Evolutionary conservation across 2,329 filamentous ascomycete genomes (phyloP).

Genomic region (Ophiostoma australiae): DNA sequence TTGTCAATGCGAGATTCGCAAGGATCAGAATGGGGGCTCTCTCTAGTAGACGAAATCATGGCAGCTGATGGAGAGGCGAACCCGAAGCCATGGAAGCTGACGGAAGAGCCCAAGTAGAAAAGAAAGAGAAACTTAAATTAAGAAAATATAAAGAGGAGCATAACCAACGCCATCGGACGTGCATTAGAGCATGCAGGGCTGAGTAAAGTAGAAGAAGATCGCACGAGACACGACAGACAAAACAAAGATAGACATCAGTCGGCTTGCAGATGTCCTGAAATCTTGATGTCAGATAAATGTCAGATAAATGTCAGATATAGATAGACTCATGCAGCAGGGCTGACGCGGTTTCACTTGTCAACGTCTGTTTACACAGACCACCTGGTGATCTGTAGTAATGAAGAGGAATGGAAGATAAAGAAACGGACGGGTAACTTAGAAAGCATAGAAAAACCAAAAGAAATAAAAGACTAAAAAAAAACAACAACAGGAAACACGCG

Average conservation of each 20-base stretch:
- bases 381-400: neutral
- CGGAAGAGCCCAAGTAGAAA: neutral
- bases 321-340: neutral
- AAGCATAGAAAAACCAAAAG: too few relatives aligned
- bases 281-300: neutral
- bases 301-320: neutral
- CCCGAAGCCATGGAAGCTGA: conserved; percentile 8
- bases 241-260: neutral
- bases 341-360: conserved; percentile 2
- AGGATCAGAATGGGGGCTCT: neutral
- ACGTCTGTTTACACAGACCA: conserved; percentile 3
- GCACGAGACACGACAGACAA: neutral
- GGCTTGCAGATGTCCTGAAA: neutral
- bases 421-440: neutral
- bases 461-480: neutral
- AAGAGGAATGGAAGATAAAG: neutral
- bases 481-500: too few relatives aligned
- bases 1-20: neutral
- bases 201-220: neutral
- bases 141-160: neutral
- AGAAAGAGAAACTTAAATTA: neutral
- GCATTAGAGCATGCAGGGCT: conserved; percentile 10
- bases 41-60: neutral
- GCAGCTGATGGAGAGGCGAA: conserved; percentile 1
- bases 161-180: conserved; percentile 10